phyloP scores from a whole-genome alignment of 2,329 filamentous ascomycete species.

The Hypoxylon sp. region DNA sequence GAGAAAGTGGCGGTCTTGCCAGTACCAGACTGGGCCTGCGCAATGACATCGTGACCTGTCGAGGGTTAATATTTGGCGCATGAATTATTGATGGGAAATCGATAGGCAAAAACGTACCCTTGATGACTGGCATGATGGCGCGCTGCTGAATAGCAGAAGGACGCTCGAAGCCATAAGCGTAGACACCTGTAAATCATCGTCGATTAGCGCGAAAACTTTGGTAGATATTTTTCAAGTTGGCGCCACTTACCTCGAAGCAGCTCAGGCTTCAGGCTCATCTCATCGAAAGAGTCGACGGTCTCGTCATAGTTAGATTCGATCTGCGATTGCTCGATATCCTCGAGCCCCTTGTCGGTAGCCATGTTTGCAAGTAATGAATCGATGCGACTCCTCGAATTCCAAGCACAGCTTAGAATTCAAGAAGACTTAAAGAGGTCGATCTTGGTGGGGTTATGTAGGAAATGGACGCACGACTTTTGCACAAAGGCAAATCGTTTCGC shows the following conservation, averaged over 20 bases:
- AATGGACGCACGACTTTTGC: constrained; percentile 49
- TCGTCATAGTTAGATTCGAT: constrained; percentile 99
- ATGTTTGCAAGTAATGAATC: constrained; percentile 83
- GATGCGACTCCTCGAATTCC: constrained; percentile 76
- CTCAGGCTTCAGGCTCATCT: constrained; percentile 97
- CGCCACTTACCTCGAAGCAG: constrained; percentile 85
- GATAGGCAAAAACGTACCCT: constrained; percentile 74
- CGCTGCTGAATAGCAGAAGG: constrained; percentile 99
- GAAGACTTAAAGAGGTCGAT: constrained; percentile 55
- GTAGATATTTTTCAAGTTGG: constrained; percentile 46
- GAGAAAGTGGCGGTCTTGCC: constrained; percentile 99
- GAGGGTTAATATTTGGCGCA: constrained; percentile 37
- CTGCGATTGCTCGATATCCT: constrained; percentile 82
- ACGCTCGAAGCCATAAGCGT: constrained; percentile 99
- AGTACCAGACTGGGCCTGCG: constrained; percentile 99
- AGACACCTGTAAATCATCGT: constrained; percentile 75
- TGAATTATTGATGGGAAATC: constrained; percentile 16
- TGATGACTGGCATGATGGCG: constrained; percentile 99
- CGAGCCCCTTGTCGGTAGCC: constrained; percentile 98
- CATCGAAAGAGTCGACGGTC: constrained; percentile 98
- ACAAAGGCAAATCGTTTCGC: constrained; percentile 49
- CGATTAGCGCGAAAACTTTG: constrained; percentile 28
- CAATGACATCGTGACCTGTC: constrained; percentile 96
- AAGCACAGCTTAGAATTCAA: constrained; percentile 85
- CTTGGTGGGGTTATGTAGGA: constrained; percentile 56